Evolutionary conservation across 495 filamentous ascomycete genomes (phyloP).

Genomic region (Annulohypoxylon maeteangense): DNA sequence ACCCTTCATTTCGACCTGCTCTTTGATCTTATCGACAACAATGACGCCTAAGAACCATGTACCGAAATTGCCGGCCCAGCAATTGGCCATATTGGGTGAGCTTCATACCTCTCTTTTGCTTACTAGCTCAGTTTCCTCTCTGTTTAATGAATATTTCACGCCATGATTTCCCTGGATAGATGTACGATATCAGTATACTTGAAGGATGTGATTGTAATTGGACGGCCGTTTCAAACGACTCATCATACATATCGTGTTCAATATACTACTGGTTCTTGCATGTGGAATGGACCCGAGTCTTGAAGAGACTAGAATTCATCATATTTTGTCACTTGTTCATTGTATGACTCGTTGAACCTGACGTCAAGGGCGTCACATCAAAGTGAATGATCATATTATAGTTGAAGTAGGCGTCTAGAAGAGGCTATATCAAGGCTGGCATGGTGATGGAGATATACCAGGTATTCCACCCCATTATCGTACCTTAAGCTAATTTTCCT

Average conservation of each 20-base stretch:
- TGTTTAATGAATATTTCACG: neutral
- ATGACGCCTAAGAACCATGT: slow-evolving; percentile 51
- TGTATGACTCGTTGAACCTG: slow-evolving; percentile 42
- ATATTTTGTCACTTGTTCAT: slow-evolving; percentile 1
- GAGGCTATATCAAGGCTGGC: neutral
- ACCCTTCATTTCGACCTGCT: neutral
- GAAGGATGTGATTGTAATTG: neutral
- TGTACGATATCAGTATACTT: slow-evolving; percentile 5
- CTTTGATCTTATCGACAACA: slow-evolving; percentile 7
- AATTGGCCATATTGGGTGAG: slow-evolving; percentile 73
- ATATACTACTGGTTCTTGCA: slow-evolving; percentile 24
- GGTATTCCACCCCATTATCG: slow-evolving; percentile 11
- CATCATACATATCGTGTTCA: slow-evolving; percentile 23
- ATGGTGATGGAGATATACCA: slow-evolving; percentile 13
- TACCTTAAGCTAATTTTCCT: slow-evolving; percentile 40
- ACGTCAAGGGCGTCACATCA: slow-evolving; percentile 28
- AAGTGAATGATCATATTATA: slow-evolving; percentile 13
- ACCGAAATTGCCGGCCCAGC: slow-evolving; percentile 58
- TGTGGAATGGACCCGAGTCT: neutral
- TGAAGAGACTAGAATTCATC: slow-evolving; percentile 2
- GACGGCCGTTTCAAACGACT: neutral
- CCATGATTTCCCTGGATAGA: neutral
- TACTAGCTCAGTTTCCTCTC: neutral
- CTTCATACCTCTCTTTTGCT: slow-evolving; percentile 26
- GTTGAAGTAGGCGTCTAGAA: slow-evolving; percentile 1